Evolutionary conservation across 768 basidiomycete species (phyloP), one percentile per base, ranked within the genome.

Genomic region (Termitomyces sp.): DNA sequence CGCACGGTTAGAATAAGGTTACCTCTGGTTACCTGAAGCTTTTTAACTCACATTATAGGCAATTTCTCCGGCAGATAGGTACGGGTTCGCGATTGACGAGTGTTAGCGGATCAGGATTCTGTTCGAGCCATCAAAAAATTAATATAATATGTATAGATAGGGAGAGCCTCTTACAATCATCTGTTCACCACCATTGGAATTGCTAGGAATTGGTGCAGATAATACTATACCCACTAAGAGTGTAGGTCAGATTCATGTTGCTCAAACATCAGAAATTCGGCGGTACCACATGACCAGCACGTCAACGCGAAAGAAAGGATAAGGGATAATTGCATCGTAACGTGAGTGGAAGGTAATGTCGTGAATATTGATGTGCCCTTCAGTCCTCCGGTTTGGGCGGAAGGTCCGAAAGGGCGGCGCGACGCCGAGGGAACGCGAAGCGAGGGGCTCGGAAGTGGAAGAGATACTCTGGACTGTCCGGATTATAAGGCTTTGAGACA

Each of bases 1-100:
- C 30, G 26, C 12, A 35, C 14, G 8, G 20, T 48, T 18, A 48
- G 16, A 18, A 35, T 4, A 26, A 16, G 9, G 13, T 26, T 18
- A 2, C 23, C 47, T 18, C 23, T 23, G 23, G 23, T 23, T 23
- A 23, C 23, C 23, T n/a, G 26, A 5, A 12, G 13, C 3, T 35
- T 33, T 33, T 33, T n/a, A 30, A 49, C 35, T 53, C 43, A 50
- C 57, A 10, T 60, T 59, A 60, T n/a, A 60, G 56, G 40, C 59
- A 63, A 50, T 55, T 55, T 51, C 53, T 53, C 5, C 59, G 62
- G 30, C 62, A 63, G 13, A 63, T 63, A 28, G 62, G 62, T 41
- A 54, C 51, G 26, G 57, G 62, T 47, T 57, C 56, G 32, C 62
- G 59, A 16, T 47, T 18, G 40, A 60, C 43, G 48, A 60, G 32